phyloP scores from a whole-genome alignment of 1,284 basidiomycete genomes.

The Kalmanozyma brasiliensis region DNA sequence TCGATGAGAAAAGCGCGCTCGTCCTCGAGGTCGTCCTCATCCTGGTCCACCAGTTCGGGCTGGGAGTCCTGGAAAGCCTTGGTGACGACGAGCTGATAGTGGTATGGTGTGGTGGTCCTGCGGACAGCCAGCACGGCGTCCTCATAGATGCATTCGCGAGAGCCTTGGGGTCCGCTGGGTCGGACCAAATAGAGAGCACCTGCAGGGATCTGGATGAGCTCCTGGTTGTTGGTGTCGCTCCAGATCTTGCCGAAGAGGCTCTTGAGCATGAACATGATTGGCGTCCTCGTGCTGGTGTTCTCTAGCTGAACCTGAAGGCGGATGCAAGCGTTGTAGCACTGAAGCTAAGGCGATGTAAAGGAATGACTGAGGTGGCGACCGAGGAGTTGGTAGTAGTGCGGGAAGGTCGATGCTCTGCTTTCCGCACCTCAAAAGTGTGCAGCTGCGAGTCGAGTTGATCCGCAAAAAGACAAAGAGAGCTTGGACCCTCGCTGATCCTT shows the following conservation, averaged over 20 bases:
- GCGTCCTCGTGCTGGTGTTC: neutral
- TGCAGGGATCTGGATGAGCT: conserved; percentile 88
- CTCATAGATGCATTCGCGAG: conserved; percentile 97
- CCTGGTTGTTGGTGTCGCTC: conserved; percentile 70
- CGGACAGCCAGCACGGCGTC: conserved; percentile 95
- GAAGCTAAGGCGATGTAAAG: neutral
- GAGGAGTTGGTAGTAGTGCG: conserved; percentile 19
- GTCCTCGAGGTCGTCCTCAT: conserved; percentile 84
- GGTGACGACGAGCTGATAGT: conserved; percentile 94
- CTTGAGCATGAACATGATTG: conserved; percentile 79
- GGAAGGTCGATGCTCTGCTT: conserved; percentile 7
- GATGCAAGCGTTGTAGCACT: neutral
- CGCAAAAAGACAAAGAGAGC: neutral
- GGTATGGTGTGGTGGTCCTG: conserved; percentile 80
- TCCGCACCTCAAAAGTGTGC: too few species aligned
- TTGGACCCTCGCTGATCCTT: conserved; percentile 8
- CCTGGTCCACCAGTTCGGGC: conserved; percentile 90
- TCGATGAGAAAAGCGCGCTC: conserved; percentile 92
- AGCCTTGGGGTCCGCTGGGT: conserved; percentile 87
- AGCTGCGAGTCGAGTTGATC: neutral
- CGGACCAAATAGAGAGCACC: conserved; percentile 92
- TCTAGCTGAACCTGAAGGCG: neutral
- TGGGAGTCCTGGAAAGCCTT: conserved; percentile 95
- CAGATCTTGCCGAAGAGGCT: conserved; percentile 90
- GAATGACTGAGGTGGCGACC: neutral